phyloP scores from a whole-genome alignment of 2,329 filamentous ascomycete genomes.

The Elsinoe perseae region DNA sequence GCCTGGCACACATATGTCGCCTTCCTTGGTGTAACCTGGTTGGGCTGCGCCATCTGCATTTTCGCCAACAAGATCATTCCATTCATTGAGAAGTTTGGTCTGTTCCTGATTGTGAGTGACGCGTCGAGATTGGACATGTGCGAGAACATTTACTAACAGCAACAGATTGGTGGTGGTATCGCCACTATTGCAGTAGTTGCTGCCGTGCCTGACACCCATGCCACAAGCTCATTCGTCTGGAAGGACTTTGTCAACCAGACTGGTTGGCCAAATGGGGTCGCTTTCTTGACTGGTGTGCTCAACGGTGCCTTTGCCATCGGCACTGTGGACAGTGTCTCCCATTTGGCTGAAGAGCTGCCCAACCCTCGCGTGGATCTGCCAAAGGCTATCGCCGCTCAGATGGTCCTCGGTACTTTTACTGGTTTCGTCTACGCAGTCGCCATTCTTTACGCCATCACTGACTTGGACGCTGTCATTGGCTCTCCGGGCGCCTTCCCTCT shows the following conservation, averaged over 20 bases:
- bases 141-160: not conserved
- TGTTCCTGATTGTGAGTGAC: constrained; percentile 40
- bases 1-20: constrained; percentile 55
- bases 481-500: constrained; percentile 39
- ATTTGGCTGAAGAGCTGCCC: constrained; percentile 33
- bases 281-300: constrained; percentile 32
- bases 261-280: constrained; percentile 40
- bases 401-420: constrained; percentile 39
- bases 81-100: constrained; percentile 46
- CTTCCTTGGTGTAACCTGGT: constrained; percentile 50
- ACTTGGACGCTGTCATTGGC: constrained; percentile 35
- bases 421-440: constrained; percentile 44
- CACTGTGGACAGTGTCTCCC: constrained; percentile 30
- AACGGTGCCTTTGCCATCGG: constrained; percentile 34
- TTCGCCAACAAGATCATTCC: constrained; percentile 50
- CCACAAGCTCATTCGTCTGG: constrained; percentile 49
- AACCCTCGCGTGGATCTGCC: constrained; percentile 38
- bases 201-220: constrained; percentile 48
- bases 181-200: constrained; percentile 34
- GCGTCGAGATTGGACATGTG: not conserved
- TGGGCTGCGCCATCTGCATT: constrained; percentile 45
- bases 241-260: constrained; percentile 43
- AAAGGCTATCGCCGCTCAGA: constrained; percentile 45
- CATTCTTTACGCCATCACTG: constrained; percentile 45
- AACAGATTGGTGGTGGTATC: constrained; percentile 28